phyloP scores from a whole-genome alignment of 2,329 filamentous ascomycete genomes.

The Penicillium sp. region DNA sequence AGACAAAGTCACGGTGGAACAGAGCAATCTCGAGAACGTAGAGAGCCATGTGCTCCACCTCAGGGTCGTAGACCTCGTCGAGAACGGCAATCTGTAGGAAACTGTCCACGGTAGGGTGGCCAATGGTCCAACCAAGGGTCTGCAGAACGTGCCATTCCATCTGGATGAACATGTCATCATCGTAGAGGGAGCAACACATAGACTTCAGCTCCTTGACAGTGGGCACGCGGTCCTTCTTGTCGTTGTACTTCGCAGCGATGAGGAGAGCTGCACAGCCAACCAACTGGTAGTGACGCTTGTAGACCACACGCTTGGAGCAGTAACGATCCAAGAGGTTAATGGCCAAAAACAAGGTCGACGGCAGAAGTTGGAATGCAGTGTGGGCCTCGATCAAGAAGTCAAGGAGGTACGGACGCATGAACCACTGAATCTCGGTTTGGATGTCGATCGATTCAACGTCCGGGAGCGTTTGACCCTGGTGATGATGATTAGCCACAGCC shows the following conservation, averaged over 20 bases:
- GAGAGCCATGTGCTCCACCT: conserved; percentile 90
- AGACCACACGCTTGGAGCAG: conserved; percentile 95
- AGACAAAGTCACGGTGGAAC: conserved; percentile 96
- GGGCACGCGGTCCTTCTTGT: conserved; percentile 98
- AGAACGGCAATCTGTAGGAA: conserved; percentile 85
- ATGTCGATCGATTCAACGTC: conserved; percentile 98
- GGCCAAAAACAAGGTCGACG: conserved; percentile 92
- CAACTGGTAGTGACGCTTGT: conserved; percentile 98
- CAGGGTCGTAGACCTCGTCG: conserved; percentile 71
- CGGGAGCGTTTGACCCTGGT: conserved; percentile 76
- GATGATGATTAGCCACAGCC: conserved; percentile 24
- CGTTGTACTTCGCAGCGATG: conserved; percentile 97
- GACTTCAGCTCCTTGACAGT: conserved; percentile 96
- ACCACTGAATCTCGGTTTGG: conserved; percentile 99
- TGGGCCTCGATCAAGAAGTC: conserved; percentile 98
- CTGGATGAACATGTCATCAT: conserved; percentile 99
- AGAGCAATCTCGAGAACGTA: conserved; percentile 94
- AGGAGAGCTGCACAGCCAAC: conserved; percentile 94
- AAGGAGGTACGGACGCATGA: conserved; percentile 96
- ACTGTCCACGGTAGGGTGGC: conserved; percentile 91
- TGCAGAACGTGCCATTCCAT: conserved; percentile 99
- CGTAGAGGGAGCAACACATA: conserved; percentile 98
- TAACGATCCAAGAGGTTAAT: conserved; percentile 97
- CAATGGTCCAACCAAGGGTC: conserved; percentile 93
- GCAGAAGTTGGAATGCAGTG: conserved; percentile 86